Evolutionary conservation across 306 rosid genomes (phyloP), one percentile per base, ranked within the genome.

Genomic region (Quercus agrifolia): DNA sequence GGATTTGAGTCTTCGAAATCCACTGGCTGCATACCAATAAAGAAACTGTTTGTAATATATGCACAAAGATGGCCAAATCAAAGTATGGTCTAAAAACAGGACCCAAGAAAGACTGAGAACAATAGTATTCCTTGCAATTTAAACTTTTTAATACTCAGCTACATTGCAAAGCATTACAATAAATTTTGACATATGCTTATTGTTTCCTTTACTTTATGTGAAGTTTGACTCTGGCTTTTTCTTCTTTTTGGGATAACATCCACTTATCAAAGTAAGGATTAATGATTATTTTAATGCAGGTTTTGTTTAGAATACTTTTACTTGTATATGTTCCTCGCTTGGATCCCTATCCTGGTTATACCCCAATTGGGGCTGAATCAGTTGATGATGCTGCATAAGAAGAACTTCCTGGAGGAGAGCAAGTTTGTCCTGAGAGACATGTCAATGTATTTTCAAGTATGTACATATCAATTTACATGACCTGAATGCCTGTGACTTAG

Each of bases 281-380:
- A 64, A 17, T 64, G 11, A 30, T 31, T 68, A 73, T 76, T 76
- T 73, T 84, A 76, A 54, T 88, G 83, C 83, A 94, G 99, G 97
- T 76, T 84, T 84, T 92, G 78, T 94, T 94, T 90, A 97, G 97
- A 74, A 59, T 91, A 56, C 91, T 94, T 61, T 85, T 92, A 84
- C 87, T 92, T 66, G 85, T 91, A 70, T 86, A 94, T 41, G 51
- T 85, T 78, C 99, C 99, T 58, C 57, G 83, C 74, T 86, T 94
- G 93, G 99, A 90, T 85, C 92, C 97, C 54, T 91, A 90, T 86
- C 97, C 97, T 52, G 97, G 95, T 71, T 91, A 90, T 86, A 76
- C 84, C 11, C 93, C 95, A 72, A 76, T 94, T 56, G 85, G 46
- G 74, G 77, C 81, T 85, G 99, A 91, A 79, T 38, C 79, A 75